Evolutionary conservation across 768 basidiomycete species (phyloP).

Genomic region (Mycena haematopus): DNA sequence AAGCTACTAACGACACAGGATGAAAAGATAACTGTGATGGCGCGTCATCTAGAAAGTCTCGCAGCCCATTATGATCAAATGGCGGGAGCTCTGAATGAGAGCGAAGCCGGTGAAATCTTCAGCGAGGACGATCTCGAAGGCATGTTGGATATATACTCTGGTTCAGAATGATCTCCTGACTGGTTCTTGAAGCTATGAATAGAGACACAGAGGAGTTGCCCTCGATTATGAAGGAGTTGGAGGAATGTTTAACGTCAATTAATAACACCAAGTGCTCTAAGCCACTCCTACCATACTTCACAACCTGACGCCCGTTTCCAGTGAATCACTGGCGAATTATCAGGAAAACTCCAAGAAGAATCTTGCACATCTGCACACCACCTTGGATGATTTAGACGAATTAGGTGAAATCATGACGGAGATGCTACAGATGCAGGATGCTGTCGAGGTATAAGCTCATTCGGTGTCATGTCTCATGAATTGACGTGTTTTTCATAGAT

Average conservation of each 20-base stretch:
- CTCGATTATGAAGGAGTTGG: conserved; percentile 74
- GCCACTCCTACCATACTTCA: conserved; percentile 1
- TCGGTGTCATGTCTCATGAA: neutral
- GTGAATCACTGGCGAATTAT: conserved; percentile 55
- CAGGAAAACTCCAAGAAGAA: conserved; percentile 53
- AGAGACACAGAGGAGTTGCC: conserved; percentile 82
- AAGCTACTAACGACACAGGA: conserved; percentile 63
- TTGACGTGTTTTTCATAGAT: conserved; percentile 39
- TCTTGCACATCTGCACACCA: conserved; percentile 54
- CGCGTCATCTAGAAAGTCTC: conserved; percentile 71
- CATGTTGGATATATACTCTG: conserved; percentile 34
- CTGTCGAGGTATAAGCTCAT: conserved; percentile 60
- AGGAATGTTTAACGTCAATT: conserved; percentile 61
- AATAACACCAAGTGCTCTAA: conserved; percentile 60
- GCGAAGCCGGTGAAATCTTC: conserved; percentile 71
- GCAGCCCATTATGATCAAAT: conserved; percentile 81
- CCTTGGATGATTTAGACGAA: conserved; percentile 73
- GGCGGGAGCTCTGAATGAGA: conserved; percentile 68
- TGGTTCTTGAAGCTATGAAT: conserved; percentile 66
- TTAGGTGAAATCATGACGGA: conserved; percentile 81
- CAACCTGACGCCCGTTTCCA: conserved; percentile 34
- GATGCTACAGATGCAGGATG: conserved; percentile 74
- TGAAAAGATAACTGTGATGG: conserved; percentile 67
- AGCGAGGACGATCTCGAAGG: conserved; percentile 75
- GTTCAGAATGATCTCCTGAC: neutral